Percentiles rank a stretch among this genome's conserved stretches.
Evolutionary conservation across 2,329 filamentous ascomycete species (phyloP).

Genomic region (Juglanconis sp.): DNA sequence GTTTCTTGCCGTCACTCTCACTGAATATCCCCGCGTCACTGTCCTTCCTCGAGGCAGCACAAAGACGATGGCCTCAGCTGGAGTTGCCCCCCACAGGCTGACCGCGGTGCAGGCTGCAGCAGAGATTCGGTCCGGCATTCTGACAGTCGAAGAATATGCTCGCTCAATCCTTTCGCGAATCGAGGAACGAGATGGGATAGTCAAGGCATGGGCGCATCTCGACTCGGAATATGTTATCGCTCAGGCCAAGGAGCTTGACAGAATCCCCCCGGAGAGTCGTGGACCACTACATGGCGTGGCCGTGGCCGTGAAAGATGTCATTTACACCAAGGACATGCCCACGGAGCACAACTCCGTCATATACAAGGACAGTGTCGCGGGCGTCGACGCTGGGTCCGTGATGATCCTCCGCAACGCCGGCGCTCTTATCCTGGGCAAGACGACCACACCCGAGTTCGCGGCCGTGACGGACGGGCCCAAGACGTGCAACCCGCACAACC

Average conservation of each 20-base stretch:
- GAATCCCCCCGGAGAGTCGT: slow-evolving; percentile 42
- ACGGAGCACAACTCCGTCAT: slow-evolving; percentile 54
- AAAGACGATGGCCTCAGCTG: neutral
- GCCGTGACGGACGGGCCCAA: slow-evolving; percentile 50
- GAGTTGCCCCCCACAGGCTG: slow-evolving; percentile 19
- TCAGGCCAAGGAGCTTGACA: slow-evolving; percentile 49
- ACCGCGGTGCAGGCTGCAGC: slow-evolving; percentile 41
- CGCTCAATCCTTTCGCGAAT: slow-evolving; percentile 45
- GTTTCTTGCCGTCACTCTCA: too few relatives aligned
- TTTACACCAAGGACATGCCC: slow-evolving; percentile 58
- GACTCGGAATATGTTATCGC: slow-evolving; percentile 43
- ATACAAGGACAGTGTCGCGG: slow-evolving; percentile 42
- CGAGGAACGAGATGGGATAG: slow-evolving; percentile 37
- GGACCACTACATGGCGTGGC: slow-evolving; percentile 56
- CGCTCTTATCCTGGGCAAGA: slow-evolving; percentile 57
- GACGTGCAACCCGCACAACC: slow-evolving; percentile 56
- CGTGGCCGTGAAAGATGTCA: slow-evolving; percentile 59
- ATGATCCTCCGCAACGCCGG: slow-evolving; percentile 51
- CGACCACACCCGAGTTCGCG: slow-evolving; percentile 64
- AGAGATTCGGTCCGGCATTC: slow-evolving; percentile 34
- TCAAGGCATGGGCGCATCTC: slow-evolving; percentile 51
- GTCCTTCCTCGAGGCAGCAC: neutral
- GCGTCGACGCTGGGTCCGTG: slow-evolving; percentile 51
- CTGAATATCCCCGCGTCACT: neutral
- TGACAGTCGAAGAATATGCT: slow-evolving; percentile 49